Evolutionary conservation across 2,329 filamentous ascomycete genomes (phyloP), one percentile per base, ranked within the genome.

Genomic region (Blastomyces silverae): DNA sequence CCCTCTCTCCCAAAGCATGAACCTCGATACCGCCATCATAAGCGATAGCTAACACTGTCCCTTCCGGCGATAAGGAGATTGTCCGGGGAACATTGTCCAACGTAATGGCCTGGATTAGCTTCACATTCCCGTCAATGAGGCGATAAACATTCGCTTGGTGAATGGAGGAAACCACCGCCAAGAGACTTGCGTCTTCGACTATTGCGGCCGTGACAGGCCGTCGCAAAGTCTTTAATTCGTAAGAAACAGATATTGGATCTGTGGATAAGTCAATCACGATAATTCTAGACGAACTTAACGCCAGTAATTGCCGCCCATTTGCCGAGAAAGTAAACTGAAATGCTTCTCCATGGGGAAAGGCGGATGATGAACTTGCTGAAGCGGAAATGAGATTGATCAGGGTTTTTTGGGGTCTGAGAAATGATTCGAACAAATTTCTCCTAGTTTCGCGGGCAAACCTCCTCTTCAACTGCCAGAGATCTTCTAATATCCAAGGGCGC

Each of bases 11-110:
- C 50, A 96, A 79, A 5, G 91, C 89, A 37, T 90, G 87, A 0
- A 96, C 89, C 75, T 96, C 92, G 67, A 96, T 92, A n/a, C 90
- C 90, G 64, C 90, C 89, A 72, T 91, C 87, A 75, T 92, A 95
- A 8, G 91, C 91, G 20, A 91, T 89, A 31, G 92, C 92, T 57
- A 96, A 78, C 17, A 96, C 89, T 55, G 88, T 87, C 31, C 90
- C 91, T 68, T 89, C 90, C 0, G 91, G 90, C 0, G 91, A 93
- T 39, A 96, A 79, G 20, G 89, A 87, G 68, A 96, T 89, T 17
- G 90, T 87, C 64, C 87, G 85, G 10, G 92, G 90, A 64, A 86
- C 85, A 74, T 94, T 88, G 71, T 93, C 89, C 66, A 96, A 81
- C 57, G 89, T 84, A 64, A 96, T 83, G 42, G 89, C 89, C 72